Percentiles rank a stretch among this genome's conserved stretches.
These are phyloP conservation scores for Fonsecaea pedrosoi DNA, from an alignment of 2,329 filamentous ascomycete genomes.

Conservation along the genomic window DNA sequence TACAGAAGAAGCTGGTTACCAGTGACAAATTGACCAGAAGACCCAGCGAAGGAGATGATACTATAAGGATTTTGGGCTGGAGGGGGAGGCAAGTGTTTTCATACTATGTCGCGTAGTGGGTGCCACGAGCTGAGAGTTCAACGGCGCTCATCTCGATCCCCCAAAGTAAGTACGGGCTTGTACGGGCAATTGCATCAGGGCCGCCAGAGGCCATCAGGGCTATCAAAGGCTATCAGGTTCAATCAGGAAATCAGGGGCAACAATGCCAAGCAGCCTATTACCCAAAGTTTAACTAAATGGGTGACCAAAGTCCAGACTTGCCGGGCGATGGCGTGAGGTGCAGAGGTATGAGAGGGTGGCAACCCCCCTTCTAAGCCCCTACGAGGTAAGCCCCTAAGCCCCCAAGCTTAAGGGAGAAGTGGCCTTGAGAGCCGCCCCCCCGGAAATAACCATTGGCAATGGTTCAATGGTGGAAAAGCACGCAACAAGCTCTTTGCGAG, in stretches of 20 bases:
- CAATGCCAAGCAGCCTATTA: slow-evolving; percentile 11
- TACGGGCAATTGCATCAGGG: background rate
- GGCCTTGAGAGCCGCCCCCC: background rate
- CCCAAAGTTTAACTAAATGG: slow-evolving; percentile 10
- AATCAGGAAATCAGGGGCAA: slow-evolving; percentile 18
- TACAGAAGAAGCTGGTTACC: slow-evolving; percentile 1
- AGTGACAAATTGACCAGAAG: slow-evolving; percentile 7
- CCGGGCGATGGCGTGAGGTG: slow-evolving; percentile 1
- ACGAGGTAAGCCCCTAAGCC: background rate
- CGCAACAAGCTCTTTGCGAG: background rate
- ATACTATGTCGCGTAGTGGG: slow-evolving; percentile 2
- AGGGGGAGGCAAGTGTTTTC: slow-evolving; percentile 18
- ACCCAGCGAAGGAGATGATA: slow-evolving; percentile 3
- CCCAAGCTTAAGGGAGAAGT: background rate
- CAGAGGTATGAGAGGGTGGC: background rate
- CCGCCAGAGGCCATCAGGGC: background rate
- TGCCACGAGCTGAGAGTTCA: slow-evolving; percentile 5
- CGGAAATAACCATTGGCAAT: background rate
- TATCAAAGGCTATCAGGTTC: no score
- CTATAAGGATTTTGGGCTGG: background rate
- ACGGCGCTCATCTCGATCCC: slow-evolving; percentile 12
- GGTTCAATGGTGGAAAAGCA: background rate
- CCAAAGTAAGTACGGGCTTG: no score
- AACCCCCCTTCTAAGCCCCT: background rate
- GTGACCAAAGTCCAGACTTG: background rate